phyloP scores from a whole-genome alignment of 805 yeast species.

The Teunomyces gatunensis region DNA sequence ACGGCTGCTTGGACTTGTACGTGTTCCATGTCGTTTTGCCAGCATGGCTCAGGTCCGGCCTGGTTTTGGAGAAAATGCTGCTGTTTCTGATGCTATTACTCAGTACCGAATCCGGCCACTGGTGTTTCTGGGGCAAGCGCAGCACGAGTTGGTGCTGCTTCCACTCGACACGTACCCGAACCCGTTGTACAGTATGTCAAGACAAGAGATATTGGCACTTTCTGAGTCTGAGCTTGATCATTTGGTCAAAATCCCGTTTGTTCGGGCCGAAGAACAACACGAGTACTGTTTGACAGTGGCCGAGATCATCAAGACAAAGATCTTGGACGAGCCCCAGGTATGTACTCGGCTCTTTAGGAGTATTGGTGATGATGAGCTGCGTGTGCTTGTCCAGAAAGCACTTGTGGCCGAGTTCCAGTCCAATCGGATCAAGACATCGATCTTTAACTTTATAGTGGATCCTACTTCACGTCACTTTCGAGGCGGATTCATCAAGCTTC shows the following conservation, averaged over 20 bases:
- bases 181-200: slow-evolving; percentile 31
- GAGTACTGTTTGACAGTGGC: slow-evolving; percentile 28
- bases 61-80: background rate
- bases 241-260: slow-evolving; percentile 25
- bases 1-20: background rate
- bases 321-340: slow-evolving; percentile 23
- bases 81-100: background rate
- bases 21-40: background rate
- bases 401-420: slow-evolving; percentile 14
- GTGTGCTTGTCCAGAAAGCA: slow-evolving; percentile 13
- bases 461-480: slow-evolving; percentile 19
- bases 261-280: slow-evolving; percentile 22
- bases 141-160: slow-evolving; percentile 9
- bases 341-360: slow-evolving; percentile 16
- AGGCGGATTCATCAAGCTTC: slow-evolving; percentile 14
- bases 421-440: slow-evolving; percentile 23
- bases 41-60: background rate
- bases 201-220: slow-evolving; percentile 24
- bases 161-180: slow-evolving; percentile 28
- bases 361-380: slow-evolving; percentile 19
- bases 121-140: slow-evolving; percentile 12
- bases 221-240: slow-evolving; percentile 21
- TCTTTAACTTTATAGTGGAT: slow-evolving; percentile 24
- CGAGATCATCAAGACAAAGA: slow-evolving; percentile 26
- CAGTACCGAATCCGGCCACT: slow-evolving; percentile 10